Evolutionary conservation across 331 rosid species (phyloP).

Genomic region (Telfairia occidentalis): DNA sequence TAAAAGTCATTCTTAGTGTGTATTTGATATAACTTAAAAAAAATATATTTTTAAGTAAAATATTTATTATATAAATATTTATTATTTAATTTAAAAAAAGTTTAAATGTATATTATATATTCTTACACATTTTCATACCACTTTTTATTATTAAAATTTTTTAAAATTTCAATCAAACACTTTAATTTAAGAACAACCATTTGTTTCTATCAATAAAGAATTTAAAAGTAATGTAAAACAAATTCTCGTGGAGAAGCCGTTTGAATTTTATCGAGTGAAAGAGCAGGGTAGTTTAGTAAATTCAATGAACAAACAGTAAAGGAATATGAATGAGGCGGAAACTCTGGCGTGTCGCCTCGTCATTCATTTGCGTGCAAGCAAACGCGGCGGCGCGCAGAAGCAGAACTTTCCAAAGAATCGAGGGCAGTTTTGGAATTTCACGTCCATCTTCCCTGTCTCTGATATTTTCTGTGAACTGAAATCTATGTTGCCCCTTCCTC

Average conservation of each 20-base stretch:
- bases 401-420: background rate
- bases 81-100: no score
- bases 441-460: background rate
- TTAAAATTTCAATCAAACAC: no score
- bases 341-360: slow-evolving; percentile 23
- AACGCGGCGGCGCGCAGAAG: background rate
- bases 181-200: no score
- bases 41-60: no score
- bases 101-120: no score
- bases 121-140: no score
- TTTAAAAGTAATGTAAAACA: no score
- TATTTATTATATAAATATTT: no score
- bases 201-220: no score
- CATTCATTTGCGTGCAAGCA: background rate
- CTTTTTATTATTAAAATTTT: no score
- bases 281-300: background rate
- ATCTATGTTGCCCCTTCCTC: background rate
- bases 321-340: background rate
- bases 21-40: no score
- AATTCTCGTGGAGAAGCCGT: background rate
- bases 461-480: background rate
- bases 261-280: background rate
- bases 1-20: no score
- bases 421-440: background rate
- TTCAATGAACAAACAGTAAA: background rate